These are phyloP conservation scores for Anisodus tanguticus DNA, from an alignment of 257 asterid species.

Conservation along the genomic window DNA sequence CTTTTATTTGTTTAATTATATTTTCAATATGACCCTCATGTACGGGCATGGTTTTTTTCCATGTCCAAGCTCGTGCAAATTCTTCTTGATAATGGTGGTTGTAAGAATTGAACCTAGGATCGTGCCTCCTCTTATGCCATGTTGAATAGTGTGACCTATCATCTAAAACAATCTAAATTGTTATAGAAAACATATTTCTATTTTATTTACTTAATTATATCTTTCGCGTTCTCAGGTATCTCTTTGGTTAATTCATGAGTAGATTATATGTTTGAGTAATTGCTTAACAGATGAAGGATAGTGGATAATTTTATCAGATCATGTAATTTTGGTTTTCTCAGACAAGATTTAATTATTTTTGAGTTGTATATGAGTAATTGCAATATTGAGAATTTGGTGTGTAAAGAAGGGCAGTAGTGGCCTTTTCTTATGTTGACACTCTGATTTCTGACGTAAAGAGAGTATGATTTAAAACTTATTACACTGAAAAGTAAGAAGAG, in stretches of 20 bases:
- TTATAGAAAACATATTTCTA: background rate
- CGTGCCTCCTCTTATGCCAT: background rate
- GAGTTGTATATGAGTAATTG: background rate
- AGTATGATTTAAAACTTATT: no score
- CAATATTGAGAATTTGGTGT: background rate
- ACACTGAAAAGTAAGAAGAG: no score
- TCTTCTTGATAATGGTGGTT: background rate
- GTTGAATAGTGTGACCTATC: background rate
- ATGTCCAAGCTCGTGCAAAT: background rate
- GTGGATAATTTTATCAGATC: slow-evolving; percentile 9
- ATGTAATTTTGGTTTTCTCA: background rate
- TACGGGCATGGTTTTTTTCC: no score
- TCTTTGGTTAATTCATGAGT: background rate
- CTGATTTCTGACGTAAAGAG: background rate
- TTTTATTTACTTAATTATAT: background rate
- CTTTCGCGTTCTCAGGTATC: background rate
- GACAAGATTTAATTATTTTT: background rate
- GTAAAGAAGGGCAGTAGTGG: background rate
- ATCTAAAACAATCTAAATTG: background rate
- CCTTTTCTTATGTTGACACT: background rate
- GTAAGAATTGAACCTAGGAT: background rate
- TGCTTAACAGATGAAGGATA: background rate
- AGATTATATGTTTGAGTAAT: background rate
- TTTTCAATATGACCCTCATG: no score
- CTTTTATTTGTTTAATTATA: background rate